Evolutionary conservation across 2,329 filamentous ascomycete genomes (phyloP).

Genomic region (Leptosphaerulina australis): DNA sequence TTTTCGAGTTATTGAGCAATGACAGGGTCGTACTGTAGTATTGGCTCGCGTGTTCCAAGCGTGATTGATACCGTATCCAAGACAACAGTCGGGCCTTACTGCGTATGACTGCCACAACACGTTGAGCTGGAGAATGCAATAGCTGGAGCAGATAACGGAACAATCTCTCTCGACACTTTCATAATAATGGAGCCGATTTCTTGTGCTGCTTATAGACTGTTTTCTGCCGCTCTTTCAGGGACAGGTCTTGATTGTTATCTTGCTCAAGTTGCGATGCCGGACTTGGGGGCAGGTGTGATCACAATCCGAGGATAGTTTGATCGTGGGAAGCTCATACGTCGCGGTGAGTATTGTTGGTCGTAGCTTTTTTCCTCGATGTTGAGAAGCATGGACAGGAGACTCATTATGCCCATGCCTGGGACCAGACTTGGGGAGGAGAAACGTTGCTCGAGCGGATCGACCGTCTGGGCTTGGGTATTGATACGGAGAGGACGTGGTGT

Average conservation of each 20-base stretch:
- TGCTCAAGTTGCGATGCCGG: slow-evolving; percentile 11
- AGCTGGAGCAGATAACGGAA: too few relatives aligned
- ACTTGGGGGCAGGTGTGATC: slow-evolving; percentile 10
- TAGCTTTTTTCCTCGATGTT: slow-evolving; percentile 20
- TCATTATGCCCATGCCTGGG: slow-evolving; percentile 19
- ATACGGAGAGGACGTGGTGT: slow-evolving; percentile 11
- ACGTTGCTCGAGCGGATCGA: slow-evolving; percentile 18
- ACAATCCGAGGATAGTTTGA: slow-evolving; percentile 15
- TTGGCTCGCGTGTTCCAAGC: too few relatives aligned
- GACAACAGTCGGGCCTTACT: too few relatives aligned
- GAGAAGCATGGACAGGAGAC: slow-evolving; percentile 15
- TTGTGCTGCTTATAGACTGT: neutral
- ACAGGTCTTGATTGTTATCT: too few relatives aligned
- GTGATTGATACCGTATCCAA: too few relatives aligned
- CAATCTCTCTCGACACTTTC: too few relatives aligned
- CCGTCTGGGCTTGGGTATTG: slow-evolving; percentile 2
- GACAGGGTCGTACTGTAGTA: too few relatives aligned
- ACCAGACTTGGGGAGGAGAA: slow-evolving; percentile 17
- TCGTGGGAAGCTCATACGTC: slow-evolving; percentile 15
- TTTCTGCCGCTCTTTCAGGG: neutral
- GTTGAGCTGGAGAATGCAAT: too few relatives aligned
- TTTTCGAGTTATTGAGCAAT: too few relatives aligned
- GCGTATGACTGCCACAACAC: too few relatives aligned
- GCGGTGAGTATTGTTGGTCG: slow-evolving; percentile 15
- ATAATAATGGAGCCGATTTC: too few relatives aligned